Percentiles rank a stretch among this genome's conserved stretches.
Conservation (phyloP, 106 monocot species). For the Acanthochlamys bracteata region DNA sequence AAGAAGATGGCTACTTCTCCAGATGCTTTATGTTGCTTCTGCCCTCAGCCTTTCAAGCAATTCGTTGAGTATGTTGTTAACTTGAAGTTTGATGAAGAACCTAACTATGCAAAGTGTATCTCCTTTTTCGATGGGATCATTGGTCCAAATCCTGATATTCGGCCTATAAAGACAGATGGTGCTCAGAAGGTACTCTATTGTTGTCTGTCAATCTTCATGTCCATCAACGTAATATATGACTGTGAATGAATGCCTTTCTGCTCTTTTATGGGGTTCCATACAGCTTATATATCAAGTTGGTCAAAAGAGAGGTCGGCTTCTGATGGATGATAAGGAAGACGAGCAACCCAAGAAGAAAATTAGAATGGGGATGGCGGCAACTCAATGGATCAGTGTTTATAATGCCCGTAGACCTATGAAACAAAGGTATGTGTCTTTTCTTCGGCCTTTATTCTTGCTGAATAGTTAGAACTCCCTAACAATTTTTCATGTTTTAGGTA, state of each 20-base stretch:
- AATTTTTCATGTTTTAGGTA: constrained; percentile 50
- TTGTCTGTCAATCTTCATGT: neutral
- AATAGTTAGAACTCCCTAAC: neutral
- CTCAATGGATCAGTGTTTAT: constrained; percentile 90
- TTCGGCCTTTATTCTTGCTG: neutral
- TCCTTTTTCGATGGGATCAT: constrained; percentile 82
- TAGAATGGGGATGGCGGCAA: constrained; percentile 84
- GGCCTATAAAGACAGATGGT: constrained; percentile 82
- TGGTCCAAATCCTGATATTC: constrained; percentile 68
- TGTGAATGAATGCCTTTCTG: constrained; percentile 10
- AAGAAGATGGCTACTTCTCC: constrained; percentile 95
- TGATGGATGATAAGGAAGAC: constrained; percentile 67
- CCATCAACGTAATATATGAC: neutral
- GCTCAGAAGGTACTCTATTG: constrained; percentile 66
- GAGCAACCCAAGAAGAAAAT: constrained; percentile 85
- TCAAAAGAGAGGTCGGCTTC: constrained; percentile 79
- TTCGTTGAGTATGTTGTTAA: constrained; percentile 83
- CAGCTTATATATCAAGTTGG: constrained; percentile 82
- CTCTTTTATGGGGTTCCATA: constrained; percentile 19
- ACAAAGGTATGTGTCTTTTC: constrained; percentile 49
- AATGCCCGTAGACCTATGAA: constrained; percentile 88
- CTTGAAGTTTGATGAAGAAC: constrained; percentile 91
- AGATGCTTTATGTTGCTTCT: constrained; percentile 64
- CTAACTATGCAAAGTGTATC: constrained; percentile 80
- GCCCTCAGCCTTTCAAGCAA: constrained; percentile 62